Evolutionary conservation across 139 green algal genomes (phyloP).

Genomic region (Asterochloris sp.): DNA sequence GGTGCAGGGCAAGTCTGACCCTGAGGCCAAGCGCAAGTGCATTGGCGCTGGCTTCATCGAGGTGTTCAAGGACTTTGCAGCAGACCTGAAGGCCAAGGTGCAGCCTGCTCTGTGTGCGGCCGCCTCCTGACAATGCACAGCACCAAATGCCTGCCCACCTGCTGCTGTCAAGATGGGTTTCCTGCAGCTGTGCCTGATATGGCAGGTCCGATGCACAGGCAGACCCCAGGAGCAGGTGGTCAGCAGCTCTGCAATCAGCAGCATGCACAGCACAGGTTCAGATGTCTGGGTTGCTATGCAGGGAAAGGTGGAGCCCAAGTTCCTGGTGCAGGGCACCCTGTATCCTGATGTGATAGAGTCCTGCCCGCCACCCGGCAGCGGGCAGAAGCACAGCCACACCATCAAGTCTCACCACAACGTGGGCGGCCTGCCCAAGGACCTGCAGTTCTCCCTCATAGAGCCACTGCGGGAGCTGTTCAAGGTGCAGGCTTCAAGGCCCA

Average conservation of each 20-base stretch:
- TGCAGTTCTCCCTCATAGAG: constrained; percentile 97
- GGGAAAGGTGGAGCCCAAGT: constrained; percentile 41
- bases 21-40: constrained; percentile 95
- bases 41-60: constrained; percentile 96
- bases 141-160: constrained; percentile 28
- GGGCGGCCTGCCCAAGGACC: constrained; percentile 94
- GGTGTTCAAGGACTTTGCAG: constrained; percentile 84
- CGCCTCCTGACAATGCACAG: constrained; percentile 34
- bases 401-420: constrained; percentile 99
- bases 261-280: too few relatives aligned
- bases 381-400: constrained; percentile 97
- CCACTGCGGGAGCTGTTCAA: constrained; percentile 98
- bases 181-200: too few relatives aligned
- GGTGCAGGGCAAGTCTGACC: constrained; percentile 84
- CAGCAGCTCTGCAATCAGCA: too few relatives aligned
- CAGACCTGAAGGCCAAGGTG: constrained; percentile 58
- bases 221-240: too few relatives aligned
- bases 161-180: too few relatives aligned
- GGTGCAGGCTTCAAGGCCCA: constrained; percentile 28
- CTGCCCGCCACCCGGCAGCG: constrained; percentile 90
- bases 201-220: too few relatives aligned
- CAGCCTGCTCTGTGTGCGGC: too few relatives aligned
- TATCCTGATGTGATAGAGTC: constrained; percentile 99
- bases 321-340: constrained; percentile 91
- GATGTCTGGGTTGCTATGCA: too few relatives aligned